phyloP scores from a whole-genome alignment of 345 rosid genomes.

The Noccaea caerulescens region DNA sequence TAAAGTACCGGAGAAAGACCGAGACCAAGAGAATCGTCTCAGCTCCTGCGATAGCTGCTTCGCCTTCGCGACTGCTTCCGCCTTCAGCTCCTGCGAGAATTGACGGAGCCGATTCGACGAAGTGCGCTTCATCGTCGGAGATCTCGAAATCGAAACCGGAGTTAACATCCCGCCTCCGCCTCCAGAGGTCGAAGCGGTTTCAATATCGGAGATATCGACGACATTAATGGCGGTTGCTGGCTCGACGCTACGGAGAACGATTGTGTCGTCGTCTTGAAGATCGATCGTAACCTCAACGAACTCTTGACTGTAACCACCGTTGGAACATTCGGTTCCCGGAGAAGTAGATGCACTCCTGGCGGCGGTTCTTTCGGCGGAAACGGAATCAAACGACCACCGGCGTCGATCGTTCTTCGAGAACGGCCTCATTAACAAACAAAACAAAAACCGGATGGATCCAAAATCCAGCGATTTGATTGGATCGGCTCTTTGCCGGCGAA shows the following conservation, averaged over 20 bases:
- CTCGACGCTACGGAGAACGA: constrained; percentile 89
- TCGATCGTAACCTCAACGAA: constrained; percentile 94
- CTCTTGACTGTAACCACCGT: constrained; percentile 62
- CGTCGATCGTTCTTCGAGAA: constrained; percentile 69
- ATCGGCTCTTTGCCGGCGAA: constrained; percentile 10
- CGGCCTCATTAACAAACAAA: constrained; percentile 50
- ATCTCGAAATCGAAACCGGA: constrained; percentile 62
- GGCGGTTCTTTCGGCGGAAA: constrained; percentile 53
- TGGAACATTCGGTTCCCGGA: constrained; percentile 57
- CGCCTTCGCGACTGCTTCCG: constrained; percentile 95
- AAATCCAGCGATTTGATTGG: neutral
- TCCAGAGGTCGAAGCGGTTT: constrained; percentile 37
- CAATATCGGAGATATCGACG: constrained; percentile 44
- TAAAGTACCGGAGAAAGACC: constrained; percentile 49
- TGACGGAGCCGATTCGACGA: constrained; percentile 68
- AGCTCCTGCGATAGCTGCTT: constrained; percentile 83
- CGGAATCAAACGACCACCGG: constrained; percentile 86
- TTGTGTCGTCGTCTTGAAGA: constrained; percentile 89
- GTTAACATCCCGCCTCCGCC: constrained; percentile 10
- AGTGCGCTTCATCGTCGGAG: constrained; percentile 74
- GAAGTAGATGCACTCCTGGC: constrained; percentile 55
- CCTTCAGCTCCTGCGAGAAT: constrained; percentile 90
- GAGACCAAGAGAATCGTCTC: constrained; percentile 77
- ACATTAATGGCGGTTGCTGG: constrained; percentile 62
- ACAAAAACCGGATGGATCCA: neutral